Base-by-base conservation (phyloP, 768 basidiomycete species). In the Psilocybe sp. region DNA sequence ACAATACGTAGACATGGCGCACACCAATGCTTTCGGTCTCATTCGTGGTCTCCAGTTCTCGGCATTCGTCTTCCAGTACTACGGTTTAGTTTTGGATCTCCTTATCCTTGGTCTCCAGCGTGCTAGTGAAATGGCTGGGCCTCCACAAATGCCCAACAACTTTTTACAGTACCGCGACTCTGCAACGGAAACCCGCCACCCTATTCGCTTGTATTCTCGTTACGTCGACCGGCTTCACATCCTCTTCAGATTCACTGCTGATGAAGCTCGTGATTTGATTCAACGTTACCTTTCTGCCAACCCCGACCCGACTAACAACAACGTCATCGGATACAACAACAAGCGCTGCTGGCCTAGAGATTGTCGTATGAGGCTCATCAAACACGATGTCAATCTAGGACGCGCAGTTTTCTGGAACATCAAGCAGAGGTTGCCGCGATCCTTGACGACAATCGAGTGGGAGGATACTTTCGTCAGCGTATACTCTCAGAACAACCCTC, bases 341-440 rank as follows among this genome's bases (percentile, higher is more conserved):
- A 97, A 96, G 70, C 87, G 93, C 44, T 98, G 97, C 72, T 99
- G 97, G 97, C 97, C 97, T 34, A 82, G 95, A 57, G 97, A 99
- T 70, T 99, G 97, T 68, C 87, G 97, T 51, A 99, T 99, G 97
- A 79, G 97, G 32, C 78, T 99, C 50, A 96, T 97, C 77, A 99
- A 99, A 71, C 97, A 99, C 68, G 97, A 99, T 64, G 97, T 98
- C 70, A 98, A 99, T 69, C 77, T 99, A 40, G 97, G 96, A 16
- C 82, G 97, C 53, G 97, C 97, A 2, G 97, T 98, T 8, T 98
- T 97, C 72, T 99, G 96, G 97, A 98, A 99, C 63, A 92, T 98
- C 67, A 97, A 98, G 73, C 94, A 98, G 68, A 91, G 91, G 58
- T 69, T 99, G 19, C 97, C 97, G 0, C 78, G 97, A 42, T 97